These are phyloP conservation scores for Saturnispora dispora DNA, from an alignment of 805 yeast species.

Conservation along the genomic window DNA sequence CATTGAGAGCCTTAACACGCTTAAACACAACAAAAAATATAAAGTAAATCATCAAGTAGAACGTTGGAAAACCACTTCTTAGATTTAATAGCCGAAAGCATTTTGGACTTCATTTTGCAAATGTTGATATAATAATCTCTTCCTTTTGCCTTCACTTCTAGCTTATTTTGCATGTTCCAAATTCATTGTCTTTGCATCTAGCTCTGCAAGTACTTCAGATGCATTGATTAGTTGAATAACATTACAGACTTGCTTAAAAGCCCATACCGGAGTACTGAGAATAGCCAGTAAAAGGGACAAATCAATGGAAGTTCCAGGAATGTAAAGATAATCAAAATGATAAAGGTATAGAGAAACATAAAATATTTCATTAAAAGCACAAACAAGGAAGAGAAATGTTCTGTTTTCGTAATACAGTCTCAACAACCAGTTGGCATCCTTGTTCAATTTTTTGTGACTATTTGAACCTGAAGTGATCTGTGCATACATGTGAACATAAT, in stretches of 20 bases:
- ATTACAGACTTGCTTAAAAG: conserved; percentile 84
- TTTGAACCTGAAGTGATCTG: conserved; percentile 69
- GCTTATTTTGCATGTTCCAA: conserved; percentile 8
- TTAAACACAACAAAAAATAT: background rate
- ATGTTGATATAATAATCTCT: background rate
- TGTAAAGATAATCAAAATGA: conserved; percentile 43
- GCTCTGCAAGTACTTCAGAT: conserved; percentile 64
- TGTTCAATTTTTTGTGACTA: conserved; percentile 76
- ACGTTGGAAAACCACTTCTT: background rate
- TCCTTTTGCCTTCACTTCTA: background rate
- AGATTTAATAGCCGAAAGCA: background rate
- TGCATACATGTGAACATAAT: conserved; percentile 98
- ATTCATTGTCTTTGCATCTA: conserved; percentile 49
- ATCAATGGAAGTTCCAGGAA: conserved; percentile 31
- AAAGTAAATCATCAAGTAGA: background rate
- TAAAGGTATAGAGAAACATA: conserved; percentile 81
- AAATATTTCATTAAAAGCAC: conserved; percentile 89
- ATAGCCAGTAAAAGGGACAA: conserved; percentile 32
- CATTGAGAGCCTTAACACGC: background rate
- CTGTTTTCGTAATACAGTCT: conserved; percentile 83
- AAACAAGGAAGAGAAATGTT: conserved; percentile 73
- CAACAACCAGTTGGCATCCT: conserved; percentile 61
- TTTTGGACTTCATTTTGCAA: background rate
- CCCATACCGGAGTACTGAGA: conserved; percentile 75
- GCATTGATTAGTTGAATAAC: conserved; percentile 85